These are phyloP conservation scores for Saccharomyces eubayanus DNA, from an alignment of 805 yeast species.

Conservation along the genomic window DNA sequence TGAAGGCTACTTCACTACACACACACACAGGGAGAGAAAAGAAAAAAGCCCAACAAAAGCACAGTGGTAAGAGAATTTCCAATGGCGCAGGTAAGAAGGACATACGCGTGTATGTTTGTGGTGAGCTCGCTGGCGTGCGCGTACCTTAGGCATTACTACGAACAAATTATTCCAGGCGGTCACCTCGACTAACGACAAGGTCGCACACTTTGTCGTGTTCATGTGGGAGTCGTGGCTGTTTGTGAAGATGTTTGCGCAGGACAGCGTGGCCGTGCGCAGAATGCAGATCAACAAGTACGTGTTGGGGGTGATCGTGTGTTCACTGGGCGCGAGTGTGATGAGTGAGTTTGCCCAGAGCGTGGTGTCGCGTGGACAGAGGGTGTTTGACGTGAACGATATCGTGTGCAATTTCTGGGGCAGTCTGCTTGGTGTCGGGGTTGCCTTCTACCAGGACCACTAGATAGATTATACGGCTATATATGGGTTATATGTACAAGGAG, in stretches of 20 bases:
- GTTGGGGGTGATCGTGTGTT: conserved; percentile 37
- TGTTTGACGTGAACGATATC: conserved; percentile 45
- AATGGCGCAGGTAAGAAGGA: conserved; percentile 8
- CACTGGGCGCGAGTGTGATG: conserved; percentile 38
- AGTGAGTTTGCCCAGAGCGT: conserved; percentile 44
- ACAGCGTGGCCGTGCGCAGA: conserved; percentile 26
- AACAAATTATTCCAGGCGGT: conserved; percentile 35
- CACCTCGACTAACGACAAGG: conserved; percentile 42
- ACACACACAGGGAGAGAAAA: background rate
- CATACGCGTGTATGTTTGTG: conserved; percentile 11
- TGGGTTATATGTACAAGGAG: conserved; percentile 1
- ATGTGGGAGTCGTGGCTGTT: conserved; percentile 41
- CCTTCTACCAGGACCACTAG: conserved; percentile 9
- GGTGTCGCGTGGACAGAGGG: conserved; percentile 30
- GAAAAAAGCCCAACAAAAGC: background rate
- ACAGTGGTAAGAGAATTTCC: background rate
- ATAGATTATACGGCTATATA: background rate
- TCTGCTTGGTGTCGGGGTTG: conserved; percentile 14
- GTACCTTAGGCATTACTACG: conserved; percentile 28
- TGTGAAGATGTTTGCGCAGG: conserved; percentile 38
- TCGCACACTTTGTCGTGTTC: conserved; percentile 42
- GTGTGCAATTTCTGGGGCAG: conserved; percentile 30
- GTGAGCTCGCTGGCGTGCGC: conserved; percentile 11
- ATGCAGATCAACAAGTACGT: conserved; percentile 12
- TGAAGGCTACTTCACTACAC: too few relatives aligned